Percentiles rank a stretch among this genome's conserved stretches.
These are phyloP conservation scores for Globisporangium canariense DNA, from an alignment of 352 stramenopile genomes.

Conservation along the genomic window DNA sequence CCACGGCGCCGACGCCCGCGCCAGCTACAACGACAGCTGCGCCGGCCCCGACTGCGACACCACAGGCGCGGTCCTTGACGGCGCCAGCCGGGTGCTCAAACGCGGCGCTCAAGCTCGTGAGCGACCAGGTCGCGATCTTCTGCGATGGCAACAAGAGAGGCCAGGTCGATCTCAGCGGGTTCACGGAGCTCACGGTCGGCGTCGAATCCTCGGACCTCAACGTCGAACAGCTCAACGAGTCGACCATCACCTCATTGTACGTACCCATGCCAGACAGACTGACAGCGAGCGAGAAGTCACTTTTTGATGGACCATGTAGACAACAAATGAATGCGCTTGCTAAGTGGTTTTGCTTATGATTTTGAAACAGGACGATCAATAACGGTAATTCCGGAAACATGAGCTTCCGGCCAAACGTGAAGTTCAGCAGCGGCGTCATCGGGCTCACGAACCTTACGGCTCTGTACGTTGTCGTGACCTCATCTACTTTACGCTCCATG, in stretches of 20 bases:
- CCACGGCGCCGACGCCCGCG: not conserved
- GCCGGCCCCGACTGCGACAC: not conserved
- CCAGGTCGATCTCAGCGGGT: not conserved
- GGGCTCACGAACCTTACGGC: conserved; percentile 11
- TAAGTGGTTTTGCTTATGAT: not conserved
- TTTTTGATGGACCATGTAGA: not conserved
- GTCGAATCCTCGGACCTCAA: conserved; percentile 4
- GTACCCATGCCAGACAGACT: not conserved
- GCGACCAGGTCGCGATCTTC: conserved; percentile 1
- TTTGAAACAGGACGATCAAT: not conserved
- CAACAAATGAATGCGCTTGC: not conserved
- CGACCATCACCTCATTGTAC: conserved; percentile 8
- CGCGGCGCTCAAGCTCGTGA: conserved; percentile 3
- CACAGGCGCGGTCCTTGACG: not conserved
- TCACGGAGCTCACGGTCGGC: conserved; percentile 11
- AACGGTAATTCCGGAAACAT: not conserved
- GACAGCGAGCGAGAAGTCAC: no score
- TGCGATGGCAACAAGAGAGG: not conserved
- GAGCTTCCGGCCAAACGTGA: not conserved
- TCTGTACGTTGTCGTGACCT: conserved; percentile 1
- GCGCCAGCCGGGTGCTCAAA: no score
- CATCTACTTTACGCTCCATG: no score
- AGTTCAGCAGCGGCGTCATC: conserved; percentile 7
- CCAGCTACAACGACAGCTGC: not conserved
- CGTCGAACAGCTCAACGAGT: not conserved